Percentiles rank a stretch among this genome's conserved stretches.
Conservation (phyloP, 148 eudicot genomes). For the Heliosperma pusillum region DNA sequence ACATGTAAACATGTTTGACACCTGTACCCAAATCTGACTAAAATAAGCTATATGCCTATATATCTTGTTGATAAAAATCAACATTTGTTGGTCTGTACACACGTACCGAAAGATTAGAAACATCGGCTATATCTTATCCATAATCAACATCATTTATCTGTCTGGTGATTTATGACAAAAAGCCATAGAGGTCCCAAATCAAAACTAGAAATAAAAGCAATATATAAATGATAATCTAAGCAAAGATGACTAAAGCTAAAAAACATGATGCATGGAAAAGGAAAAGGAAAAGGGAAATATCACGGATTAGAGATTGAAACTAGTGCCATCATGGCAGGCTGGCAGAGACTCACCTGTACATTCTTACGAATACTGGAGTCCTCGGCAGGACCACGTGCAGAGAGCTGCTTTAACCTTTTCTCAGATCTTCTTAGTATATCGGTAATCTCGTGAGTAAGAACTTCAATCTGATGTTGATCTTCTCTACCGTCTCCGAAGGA, state of each 20-base stretch:
- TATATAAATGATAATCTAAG: background rate
- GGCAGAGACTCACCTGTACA: conserved; percentile 65
- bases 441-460: conserved; percentile 82
- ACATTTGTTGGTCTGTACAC: no score
- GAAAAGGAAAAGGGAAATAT: background rate
- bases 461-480: conserved; percentile 79
- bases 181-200: background rate
- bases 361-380: conserved; percentile 86
- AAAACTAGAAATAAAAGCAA: background rate
- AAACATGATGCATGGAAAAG: background rate
- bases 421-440: conserved; percentile 76
- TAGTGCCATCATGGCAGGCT: background rate
- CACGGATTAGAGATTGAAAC: background rate
- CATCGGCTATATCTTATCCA: background rate
- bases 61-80: no score
- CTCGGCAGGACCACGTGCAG: conserved; percentile 77
- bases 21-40: no score
- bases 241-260: background rate
- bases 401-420: conserved; percentile 70
- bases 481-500: conserved; percentile 90
- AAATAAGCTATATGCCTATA: no score
- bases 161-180: background rate
- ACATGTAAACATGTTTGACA: no score
- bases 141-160: background rate
- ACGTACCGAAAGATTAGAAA: no score